These are phyloP conservation scores for Calonectria hawksworthii DNA, from an alignment of 2,329 filamentous ascomycete species.

Conservation along the genomic window DNA sequence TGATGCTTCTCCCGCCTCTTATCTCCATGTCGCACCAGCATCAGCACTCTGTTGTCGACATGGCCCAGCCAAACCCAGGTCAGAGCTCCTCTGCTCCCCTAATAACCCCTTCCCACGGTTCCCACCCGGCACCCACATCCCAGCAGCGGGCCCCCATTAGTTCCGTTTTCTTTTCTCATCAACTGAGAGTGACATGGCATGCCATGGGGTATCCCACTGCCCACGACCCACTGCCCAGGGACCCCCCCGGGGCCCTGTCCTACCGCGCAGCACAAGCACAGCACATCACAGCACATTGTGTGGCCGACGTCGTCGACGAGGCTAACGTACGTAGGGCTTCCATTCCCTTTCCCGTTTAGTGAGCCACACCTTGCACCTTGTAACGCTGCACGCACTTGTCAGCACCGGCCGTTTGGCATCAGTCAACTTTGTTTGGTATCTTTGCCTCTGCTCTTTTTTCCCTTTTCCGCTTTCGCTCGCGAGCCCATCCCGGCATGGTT, in stretches of 20 bases:
- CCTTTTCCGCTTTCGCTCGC: background rate
- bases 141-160: slow-evolving; percentile 8
- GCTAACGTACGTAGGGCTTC: slow-evolving; percentile 28
- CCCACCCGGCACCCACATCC: slow-evolving; percentile 23
- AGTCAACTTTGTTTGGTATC: slow-evolving; percentile 21
- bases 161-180: slow-evolving; percentile 16
- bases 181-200: slow-evolving; percentile 8
- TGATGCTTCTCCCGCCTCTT: background rate
- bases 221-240: slow-evolving; percentile 6
- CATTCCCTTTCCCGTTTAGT: slow-evolving; percentile 24
- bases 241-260: slow-evolving; percentile 7
- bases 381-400: slow-evolving; percentile 7
- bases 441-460: slow-evolving; percentile 13
- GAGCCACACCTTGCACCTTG: slow-evolving; percentile 22
- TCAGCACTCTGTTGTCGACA: background rate
- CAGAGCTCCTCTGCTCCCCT: background rate
- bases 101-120: slow-evolving; percentile 10
- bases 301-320: slow-evolving; percentile 20
- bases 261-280: slow-evolving; percentile 3
- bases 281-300: slow-evolving; percentile 7
- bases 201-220: slow-evolving; percentile 14
- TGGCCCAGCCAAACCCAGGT: background rate
- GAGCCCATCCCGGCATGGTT: background rate
- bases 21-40: background rate
- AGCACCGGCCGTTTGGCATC: background rate